These are phyloP conservation scores for Fusarium subtropicale DNA, from an alignment of 2,329 filamentous ascomycete genomes.

Conservation along the genomic window DNA sequence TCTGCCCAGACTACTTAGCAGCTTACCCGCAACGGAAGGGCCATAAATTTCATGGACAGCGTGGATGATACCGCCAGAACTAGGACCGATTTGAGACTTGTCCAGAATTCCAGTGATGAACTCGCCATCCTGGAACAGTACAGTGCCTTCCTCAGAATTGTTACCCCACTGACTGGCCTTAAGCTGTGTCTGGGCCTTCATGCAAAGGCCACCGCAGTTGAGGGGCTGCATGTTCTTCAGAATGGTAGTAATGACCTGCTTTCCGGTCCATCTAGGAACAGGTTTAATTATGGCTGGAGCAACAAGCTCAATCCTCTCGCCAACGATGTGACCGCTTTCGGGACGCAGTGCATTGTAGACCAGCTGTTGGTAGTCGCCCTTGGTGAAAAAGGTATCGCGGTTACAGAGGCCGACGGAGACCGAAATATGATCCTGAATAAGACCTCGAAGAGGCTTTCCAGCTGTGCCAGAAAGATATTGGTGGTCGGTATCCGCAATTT, in stretches of 20 bases:
- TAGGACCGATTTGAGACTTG: constrained; percentile 93
- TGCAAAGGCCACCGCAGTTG: constrained; percentile 79
- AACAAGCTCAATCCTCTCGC: constrained; percentile 83
- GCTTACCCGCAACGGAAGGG: constrained; percentile 83
- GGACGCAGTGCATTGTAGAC: constrained; percentile 90
- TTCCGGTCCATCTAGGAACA: constrained; percentile 88
- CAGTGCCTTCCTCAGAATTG: constrained; percentile 80
- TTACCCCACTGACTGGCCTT: constrained; percentile 82
- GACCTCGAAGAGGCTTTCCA: constrained; percentile 90
- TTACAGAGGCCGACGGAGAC: constrained; percentile 92
- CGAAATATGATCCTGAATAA: constrained; percentile 98
- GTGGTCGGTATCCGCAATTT: constrained; percentile 95
- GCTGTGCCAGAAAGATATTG: constrained; percentile 96
- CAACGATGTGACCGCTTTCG: constrained; percentile 87
- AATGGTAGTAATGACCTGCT: constrained; percentile 93
- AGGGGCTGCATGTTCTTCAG: constrained; percentile 89
- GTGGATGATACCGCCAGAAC: constrained; percentile 87
- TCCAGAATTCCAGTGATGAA: constrained; percentile 92
- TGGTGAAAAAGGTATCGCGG: constrained; percentile 89
- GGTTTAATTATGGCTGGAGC: constrained; percentile 87
- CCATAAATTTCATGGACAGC: constrained; percentile 95
- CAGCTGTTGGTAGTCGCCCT: constrained; percentile 91
- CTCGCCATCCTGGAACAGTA: constrained; percentile 88
- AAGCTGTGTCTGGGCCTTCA: constrained; percentile 83
- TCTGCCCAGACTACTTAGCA: constrained; percentile 89